These are phyloP conservation scores for Metarhizium rileyi DNA, from an alignment of 2,329 filamentous ascomycete genomes.

Conservation along the genomic window DNA sequence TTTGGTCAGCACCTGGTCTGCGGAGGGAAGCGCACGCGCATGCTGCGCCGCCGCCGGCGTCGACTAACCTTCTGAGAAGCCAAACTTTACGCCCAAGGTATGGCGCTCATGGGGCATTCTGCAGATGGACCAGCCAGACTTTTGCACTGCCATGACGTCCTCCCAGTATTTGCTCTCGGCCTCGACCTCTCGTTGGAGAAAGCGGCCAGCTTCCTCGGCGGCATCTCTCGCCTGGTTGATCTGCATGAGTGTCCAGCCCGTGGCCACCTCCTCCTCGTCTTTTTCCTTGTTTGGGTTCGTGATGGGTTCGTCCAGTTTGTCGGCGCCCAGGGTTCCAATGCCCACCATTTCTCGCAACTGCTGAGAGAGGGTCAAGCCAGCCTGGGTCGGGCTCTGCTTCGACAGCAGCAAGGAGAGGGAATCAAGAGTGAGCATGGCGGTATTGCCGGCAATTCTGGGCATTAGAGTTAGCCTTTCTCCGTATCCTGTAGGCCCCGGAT, in stretches of 20 bases:
- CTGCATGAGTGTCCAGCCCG: slow-evolving; percentile 70
- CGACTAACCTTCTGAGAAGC: slow-evolving; percentile 62
- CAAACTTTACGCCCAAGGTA: slow-evolving; percentile 77
- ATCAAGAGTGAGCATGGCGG: slow-evolving; percentile 63
- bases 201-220: slow-evolving; percentile 59
- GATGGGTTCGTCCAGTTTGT: slow-evolving; percentile 53
- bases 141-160: slow-evolving; percentile 69
- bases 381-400: slow-evolving; percentile 66
- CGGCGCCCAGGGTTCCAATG: slow-evolving; percentile 62
- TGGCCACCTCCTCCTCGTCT: slow-evolving; percentile 46
- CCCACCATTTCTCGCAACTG: slow-evolving; percentile 61
- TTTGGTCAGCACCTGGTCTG: slow-evolving; percentile 16
- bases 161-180: slow-evolving; percentile 85
- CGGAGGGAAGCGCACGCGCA: neutral
- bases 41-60: no score
- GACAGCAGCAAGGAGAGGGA: slow-evolving; percentile 75
- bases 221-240: slow-evolving; percentile 66
- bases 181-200: slow-evolving; percentile 66
- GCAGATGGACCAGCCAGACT: slow-evolving; percentile 79
- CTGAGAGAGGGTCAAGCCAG: slow-evolving; percentile 59
- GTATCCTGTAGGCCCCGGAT: neutral
- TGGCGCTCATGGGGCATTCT: slow-evolving; percentile 63
- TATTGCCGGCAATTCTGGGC: slow-evolving; percentile 34
- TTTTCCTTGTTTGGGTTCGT: slow-evolving; percentile 43
- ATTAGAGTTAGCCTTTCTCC: slow-evolving; percentile 3